Evolutionary conservation across 345 rosid species (phyloP), one percentile per base, ranked within the genome.

Genomic region (Iberis pinnata): DNA sequence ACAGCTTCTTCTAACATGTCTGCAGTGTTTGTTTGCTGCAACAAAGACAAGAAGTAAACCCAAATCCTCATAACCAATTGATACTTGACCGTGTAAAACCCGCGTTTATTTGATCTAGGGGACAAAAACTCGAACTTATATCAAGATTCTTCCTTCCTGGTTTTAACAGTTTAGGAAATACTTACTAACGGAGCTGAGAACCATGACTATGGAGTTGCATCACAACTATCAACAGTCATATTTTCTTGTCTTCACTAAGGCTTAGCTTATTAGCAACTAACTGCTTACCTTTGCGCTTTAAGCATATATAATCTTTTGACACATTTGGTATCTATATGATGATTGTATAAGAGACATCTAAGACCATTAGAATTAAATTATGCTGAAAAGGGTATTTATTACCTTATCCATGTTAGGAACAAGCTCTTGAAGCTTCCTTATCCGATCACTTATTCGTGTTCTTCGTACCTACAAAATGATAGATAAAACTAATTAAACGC

Each of bases 401-500:
- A 80, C 95, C 90, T 86, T 86, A 57, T 83, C 85, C 95, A 83
- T 86, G 73, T 86, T 77, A 0, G 95, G 95, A 51, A 86, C 88
- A 54, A 86, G 88, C 19, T 86, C 95, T 64, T 86, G 95, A 55
- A 86, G 82, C 82, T 53, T 62, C 45, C 53, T 62, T 53, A 62
- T 52, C 12, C 60, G 37, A 35, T 62, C 67, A 5, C 95, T 86
- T 22, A 86, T 86, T 36, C 80, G 68, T 0, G 90, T 80, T 67
- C 90, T 83, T 49, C 95, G 74, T 53, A 83, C 86, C 95, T 86
- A 50, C 57, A 33, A 31, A 47, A 53, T 17, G 39, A 45, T 15
- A 19, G 38, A 15, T 25, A 46, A 12, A 29, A 3, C 13, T 5
- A 22, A 4, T 44, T 15, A 24, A 12, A 31, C 1, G 15, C n/a